Conservation (phyloP, 306 rosid genomes). For the Medicago lupulina region DNA sequence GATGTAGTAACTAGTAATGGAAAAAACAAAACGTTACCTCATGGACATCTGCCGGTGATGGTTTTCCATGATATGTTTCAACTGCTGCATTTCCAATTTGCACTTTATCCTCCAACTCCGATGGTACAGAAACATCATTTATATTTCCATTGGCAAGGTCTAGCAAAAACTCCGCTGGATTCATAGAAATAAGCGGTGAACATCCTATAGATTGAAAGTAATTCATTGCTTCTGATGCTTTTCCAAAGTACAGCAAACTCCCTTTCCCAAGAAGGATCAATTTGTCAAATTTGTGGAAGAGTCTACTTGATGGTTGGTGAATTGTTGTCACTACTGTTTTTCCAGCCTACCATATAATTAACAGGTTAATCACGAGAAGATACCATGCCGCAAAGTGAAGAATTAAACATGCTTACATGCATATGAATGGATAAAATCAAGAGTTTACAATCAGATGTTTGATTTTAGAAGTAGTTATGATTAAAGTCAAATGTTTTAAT, state of each 20-base stretch:
- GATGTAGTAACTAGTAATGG: neutral
- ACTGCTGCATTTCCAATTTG: conserved; percentile 66
- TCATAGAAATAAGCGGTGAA: conserved; percentile 90
- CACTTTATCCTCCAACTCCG: conserved; percentile 88
- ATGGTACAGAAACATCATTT: conserved; percentile 85
- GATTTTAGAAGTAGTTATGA: no score
- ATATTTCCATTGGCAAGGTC: conserved; percentile 96
- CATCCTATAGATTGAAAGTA: conserved; percentile 92
- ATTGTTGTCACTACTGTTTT: conserved; percentile 96
- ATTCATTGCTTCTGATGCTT: conserved; percentile 81
- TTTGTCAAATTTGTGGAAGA: conserved; percentile 94
- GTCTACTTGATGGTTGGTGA: conserved; percentile 98
- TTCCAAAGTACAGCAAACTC: conserved; percentile 89
- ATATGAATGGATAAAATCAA: no score
- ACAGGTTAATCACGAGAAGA: conserved; percentile 22
- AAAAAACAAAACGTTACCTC: conserved; percentile 60
- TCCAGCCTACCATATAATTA: conserved; percentile 69
- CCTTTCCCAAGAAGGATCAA: conserved; percentile 97
- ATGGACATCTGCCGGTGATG: conserved; percentile 81
- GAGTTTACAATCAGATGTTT: no score
- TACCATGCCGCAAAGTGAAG: neutral
- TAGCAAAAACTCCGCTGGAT: conserved; percentile 93
- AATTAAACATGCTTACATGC: neutral
- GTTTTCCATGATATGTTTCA: conserved; percentile 67
- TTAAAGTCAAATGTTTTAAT: no score